Evolutionary conservation across 2,329 filamentous ascomycete genomes (phyloP).

Genomic region (Botrytis elliptica): DNA sequence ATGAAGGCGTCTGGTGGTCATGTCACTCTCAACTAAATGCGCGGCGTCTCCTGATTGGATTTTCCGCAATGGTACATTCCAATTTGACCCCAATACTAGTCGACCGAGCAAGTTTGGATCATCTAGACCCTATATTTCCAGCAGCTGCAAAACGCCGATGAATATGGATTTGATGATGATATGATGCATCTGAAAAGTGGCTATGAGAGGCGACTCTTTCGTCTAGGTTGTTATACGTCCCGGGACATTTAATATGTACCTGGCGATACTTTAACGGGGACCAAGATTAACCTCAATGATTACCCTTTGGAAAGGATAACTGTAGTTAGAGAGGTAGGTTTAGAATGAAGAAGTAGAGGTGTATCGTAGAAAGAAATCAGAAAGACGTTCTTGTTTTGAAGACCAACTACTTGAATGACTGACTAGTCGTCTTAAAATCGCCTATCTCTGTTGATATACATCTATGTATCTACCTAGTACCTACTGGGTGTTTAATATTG

Average conservation of each 20-base stretch:
- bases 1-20: neutral
- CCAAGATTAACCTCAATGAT: neutral
- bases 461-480: too few relatives aligned
- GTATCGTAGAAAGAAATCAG: neutral
- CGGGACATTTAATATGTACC: neutral
- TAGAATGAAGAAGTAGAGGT: neutral
- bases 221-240: neutral
- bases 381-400: neutral
- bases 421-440: neutral
- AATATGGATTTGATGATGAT: neutral
- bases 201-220: conserved; percentile 1
- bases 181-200: neutral
- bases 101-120: neutral
- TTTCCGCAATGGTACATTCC: neutral
- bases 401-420: neutral
- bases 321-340: neutral
- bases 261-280: neutral
- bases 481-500: too few relatives aligned
- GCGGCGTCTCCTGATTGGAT: conserved; percentile 17
- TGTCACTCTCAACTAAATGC: conserved; percentile 5
- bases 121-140: neutral
- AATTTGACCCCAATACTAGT: neutral
- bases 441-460: neutral
- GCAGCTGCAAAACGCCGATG: conserved; percentile 2
- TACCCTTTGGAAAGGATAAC: neutral